phyloP scores from a whole-genome alignment of 768 basidiomycete species.

The Leccinum subtestaceum region DNA sequence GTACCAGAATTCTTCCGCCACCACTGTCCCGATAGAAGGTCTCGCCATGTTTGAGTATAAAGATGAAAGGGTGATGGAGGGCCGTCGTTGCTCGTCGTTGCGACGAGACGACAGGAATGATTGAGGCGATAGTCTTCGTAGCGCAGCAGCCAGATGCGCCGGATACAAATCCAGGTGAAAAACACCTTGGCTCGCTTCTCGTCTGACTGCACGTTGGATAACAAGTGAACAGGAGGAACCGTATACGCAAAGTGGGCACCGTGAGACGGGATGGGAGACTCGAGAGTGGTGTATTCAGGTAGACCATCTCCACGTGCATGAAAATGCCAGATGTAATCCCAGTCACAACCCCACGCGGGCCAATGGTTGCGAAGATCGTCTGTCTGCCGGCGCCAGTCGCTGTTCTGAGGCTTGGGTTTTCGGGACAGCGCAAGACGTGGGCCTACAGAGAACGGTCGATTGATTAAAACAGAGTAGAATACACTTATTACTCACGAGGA shows the following conservation, averaged over 20 bases:
- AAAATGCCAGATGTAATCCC: background rate
- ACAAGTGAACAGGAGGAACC: background rate
- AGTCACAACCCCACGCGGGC: background rate
- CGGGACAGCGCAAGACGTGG: background rate
- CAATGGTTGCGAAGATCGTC: background rate
- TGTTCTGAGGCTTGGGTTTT: background rate
- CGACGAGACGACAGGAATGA: background rate
- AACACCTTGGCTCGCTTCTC: background rate
- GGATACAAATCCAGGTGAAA: background rate
- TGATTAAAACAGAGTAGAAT: no score
- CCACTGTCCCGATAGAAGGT: background rate
- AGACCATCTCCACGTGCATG: background rate
- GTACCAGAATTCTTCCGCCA: background rate
- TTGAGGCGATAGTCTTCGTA: background rate
- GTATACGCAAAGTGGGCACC: background rate
- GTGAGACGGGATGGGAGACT: background rate
- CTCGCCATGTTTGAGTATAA: background rate
- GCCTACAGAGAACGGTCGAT: background rate
- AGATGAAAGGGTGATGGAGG: background rate
- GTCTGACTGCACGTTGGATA: background rate
- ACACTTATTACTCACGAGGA: background rate
- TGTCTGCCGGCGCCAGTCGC: background rate
- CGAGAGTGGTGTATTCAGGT: background rate
- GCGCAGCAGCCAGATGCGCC: background rate
- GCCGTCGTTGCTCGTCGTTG: background rate